Evolutionary conservation across 116 monocot genomes (phyloP).

Genomic region (Phalaenopsis hybrid): DNA sequence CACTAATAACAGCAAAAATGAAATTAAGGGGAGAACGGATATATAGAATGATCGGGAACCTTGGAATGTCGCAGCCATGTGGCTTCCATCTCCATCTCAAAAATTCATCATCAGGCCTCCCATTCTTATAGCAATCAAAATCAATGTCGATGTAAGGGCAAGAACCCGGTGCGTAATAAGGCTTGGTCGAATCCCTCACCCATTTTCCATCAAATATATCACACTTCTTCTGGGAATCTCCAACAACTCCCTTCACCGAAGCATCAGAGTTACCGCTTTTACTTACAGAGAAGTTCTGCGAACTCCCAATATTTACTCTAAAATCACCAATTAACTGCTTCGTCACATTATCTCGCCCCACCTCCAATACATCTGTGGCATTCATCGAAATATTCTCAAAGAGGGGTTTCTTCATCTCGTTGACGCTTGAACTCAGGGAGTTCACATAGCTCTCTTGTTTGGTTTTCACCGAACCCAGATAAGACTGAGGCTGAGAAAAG

Average conservation of each 20-base stretch:
- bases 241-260: neutral
- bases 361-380: no score
- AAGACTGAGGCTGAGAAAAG: neutral
- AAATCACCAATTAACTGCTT: no score
- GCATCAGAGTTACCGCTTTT: neutral
- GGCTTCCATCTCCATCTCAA: conserved; percentile 92
- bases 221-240: conserved; percentile 21
- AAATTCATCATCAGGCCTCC: conserved; percentile 63
- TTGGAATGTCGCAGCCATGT: conserved; percentile 57
- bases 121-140: conserved; percentile 74
- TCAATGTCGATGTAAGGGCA: conserved; percentile 61
- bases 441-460: neutral
- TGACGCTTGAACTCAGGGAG: neutral
- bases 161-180: conserved; percentile 50
- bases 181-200: conserved; percentile 50
- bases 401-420: neutral
- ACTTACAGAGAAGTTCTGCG: neutral
- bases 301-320: neutral
- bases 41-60: conserved; percentile 23
- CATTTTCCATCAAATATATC: conserved; percentile 71
- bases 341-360: neutral
- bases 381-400: neutral
- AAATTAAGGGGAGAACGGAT: neutral
- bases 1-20: neutral
- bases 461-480: neutral